A percentile compares a stretch with the other conserved stretches of the same genome.
These are phyloP conservation scores for Hypoxylon crocopeplum DNA, from an alignment of 495 filamentous ascomycete species.

Conservation along the genomic window DNA sequence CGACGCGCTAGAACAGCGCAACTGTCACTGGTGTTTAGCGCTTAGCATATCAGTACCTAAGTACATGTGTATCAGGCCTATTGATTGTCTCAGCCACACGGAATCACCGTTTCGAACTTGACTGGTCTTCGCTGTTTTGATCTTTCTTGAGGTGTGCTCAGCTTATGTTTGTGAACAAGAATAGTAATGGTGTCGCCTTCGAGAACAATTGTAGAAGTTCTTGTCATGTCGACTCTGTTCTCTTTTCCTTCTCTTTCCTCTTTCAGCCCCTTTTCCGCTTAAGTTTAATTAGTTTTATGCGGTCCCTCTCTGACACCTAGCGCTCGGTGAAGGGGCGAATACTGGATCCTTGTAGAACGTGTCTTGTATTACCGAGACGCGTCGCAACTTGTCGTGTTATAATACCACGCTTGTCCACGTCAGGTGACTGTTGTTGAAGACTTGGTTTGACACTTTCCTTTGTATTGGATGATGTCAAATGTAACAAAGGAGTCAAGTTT, in stretches of 20 bases:
- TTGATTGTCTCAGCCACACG: conserved; percentile 36
- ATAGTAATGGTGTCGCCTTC: conserved; percentile 17
- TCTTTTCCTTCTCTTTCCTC: conserved; percentile 4
- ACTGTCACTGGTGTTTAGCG: too few relatives aligned
- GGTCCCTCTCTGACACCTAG: conserved; percentile 10
- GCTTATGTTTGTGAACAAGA: conserved; percentile 5
- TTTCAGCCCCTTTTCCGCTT: conserved; percentile 15
- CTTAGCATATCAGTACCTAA: too few relatives aligned
- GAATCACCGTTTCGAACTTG: conserved; percentile 17
- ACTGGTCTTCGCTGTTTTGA: conserved; percentile 5
- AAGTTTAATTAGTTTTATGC: conserved; percentile 39
- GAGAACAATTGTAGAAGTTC: conserved; percentile 20
- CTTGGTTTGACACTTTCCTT: too few relatives aligned
- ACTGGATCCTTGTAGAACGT: conserved; percentile 32
- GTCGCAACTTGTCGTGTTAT: too few relatives aligned
- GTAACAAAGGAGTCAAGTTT: conserved; percentile 5
- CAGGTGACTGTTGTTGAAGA: not conserved
- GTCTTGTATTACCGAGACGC: conserved; percentile 31
- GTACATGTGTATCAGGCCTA: too few relatives aligned
- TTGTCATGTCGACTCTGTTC: not conserved
- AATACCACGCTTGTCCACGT: not conserved
- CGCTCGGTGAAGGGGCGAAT: conserved; percentile 19
- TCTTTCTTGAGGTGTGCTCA: conserved; percentile 13
- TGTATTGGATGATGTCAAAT: conserved; percentile 30
- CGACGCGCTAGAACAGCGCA: too few relatives aligned